Base-by-base conservation (phyloP, 306 rosid species). In the Hippophae rhamnoides region DNA sequence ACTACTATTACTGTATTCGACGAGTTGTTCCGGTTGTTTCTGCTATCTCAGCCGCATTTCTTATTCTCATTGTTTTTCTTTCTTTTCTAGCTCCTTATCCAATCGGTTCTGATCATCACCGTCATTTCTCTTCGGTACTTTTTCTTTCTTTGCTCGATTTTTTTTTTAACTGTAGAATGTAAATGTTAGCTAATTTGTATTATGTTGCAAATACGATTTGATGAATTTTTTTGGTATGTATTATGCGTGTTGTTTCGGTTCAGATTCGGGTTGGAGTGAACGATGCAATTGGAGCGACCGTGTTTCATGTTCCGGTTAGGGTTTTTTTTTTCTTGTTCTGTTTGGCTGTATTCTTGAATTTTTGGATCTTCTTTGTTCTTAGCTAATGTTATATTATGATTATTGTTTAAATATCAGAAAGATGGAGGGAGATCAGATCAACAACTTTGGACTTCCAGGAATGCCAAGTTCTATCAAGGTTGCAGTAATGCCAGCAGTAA, bases 41-140 rank as follows among this genome's bases (percentile, higher is more conserved):
- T 7, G 74, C 84, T 78, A 58, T 82, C 73, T 78, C 79, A 63
- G 86, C 78, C 53, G 76, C 79, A 42, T 73, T 93, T 7, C 79
- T 93, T 41, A 54, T 93, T 54, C 77, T 93, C 76, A 81, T 88
- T 58, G 88, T 80, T 11, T 54, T 93, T 65, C 88, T 93, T 42
- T 93, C 92, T 60, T 80, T 88, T 60, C 66, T 93, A 62, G 92
- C 97, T 72, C 99, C 99, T 65, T 54, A 80, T 53, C 95, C 97
- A 7, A 8, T 65, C 49, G 88, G 78, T 6, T 64, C 82, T 68
- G 78, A 80, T 72, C 84, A 72, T 50, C 41, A 47, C 23, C 82
- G 43, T 58, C 76, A 59, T 6, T 63, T 64, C 47, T 64, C 72
- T 13, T 58, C 84, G 86, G 96, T 89, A 83, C 75, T 60, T 44